Base-by-base conservation (phyloP, 225 moss, liverwort and hornwort genomes). In the Pseudisothecium myosuroides region DNA sequence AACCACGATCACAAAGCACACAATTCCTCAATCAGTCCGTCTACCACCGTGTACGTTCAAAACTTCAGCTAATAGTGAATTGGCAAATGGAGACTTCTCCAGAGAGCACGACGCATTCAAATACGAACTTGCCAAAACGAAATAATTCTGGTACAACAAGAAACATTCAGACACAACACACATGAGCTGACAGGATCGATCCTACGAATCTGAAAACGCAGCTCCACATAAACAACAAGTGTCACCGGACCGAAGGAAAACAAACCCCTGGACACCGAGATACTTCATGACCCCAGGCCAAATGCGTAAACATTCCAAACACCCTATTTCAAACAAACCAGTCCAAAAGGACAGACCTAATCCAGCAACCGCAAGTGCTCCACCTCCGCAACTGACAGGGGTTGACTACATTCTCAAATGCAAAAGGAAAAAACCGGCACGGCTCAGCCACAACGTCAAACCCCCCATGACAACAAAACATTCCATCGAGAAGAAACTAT, bases 311-410 rank as follows among this genome's bases (percentile, higher is more conserved):
- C 52, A 22, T 5, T 76, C 22, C 7, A 9, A 49, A 19, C 31
- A 12, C 21, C 3, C 52, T 22, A 5, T 4, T 52, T 2, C 34
- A 34, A 52, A 21, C 21, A 36, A 36, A 49, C 12, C 5, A 50
- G 21, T 1, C 7, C 12, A 2, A 18, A 47, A 32, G 49, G 3
- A 12, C n/a, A n/a, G 3, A 54, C 1, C 7, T 2, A 34, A 52
- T 9, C 22, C 76, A 14, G 14, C 36, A 9, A 23, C 6, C 6
- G 10, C 1, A 37, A 15, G 2, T 8, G 13, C 8, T 22, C 21
- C 2, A 21, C 50, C 20, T 12, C 50, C 8, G 5, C 32, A 12
- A 76, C 8, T 7, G 3, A 14, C 5, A 16, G 9, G 9, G 4
- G 15, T 1, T 2, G 4, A 55, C 6, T 0, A 26, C 37, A 55